phyloP scores from a whole-genome alignment of 192 early-diverging fungal genomes.

The Globomyces pollinis-pini region DNA sequence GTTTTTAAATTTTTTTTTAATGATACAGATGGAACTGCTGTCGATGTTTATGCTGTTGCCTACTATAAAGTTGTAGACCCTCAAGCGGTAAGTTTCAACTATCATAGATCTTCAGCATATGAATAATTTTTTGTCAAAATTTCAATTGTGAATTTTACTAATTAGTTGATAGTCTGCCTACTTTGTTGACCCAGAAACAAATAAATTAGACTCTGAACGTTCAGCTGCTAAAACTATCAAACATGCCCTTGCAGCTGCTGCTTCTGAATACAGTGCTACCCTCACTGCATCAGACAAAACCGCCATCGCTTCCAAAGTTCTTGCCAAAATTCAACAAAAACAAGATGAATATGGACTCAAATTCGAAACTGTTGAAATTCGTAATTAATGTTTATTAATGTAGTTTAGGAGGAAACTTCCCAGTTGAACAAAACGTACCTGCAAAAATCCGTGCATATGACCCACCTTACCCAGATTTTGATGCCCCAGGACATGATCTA shows the following conservation, averaged over 20 bases:
- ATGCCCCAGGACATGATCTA: conserved; percentile 37
- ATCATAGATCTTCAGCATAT: too few species aligned
- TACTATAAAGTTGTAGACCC: conserved; percentile 41
- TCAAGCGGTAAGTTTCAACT: conserved; percentile 21
- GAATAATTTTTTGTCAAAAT: not conserved
- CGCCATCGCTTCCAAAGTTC: conserved; percentile 32
- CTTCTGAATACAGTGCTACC: conserved; percentile 13
- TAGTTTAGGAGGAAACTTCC: conserved; percentile 38
- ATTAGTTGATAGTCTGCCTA: conserved; percentile 29
- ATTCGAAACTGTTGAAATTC: conserved; percentile 37
- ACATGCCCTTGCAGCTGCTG: conserved; percentile 33
- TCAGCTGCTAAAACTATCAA: conserved; percentile 40
- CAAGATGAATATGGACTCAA: conserved; percentile 30
- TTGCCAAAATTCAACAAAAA: conserved; percentile 26
- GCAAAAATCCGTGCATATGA: conserved; percentile 44
- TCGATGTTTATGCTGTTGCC: conserved; percentile 43
- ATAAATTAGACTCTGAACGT: conserved; percentile 44
- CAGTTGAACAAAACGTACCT: conserved; percentile 25
- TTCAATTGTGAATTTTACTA: not conserved
- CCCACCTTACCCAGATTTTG: conserved; percentile 32
- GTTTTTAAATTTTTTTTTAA: conserved; percentile 18
- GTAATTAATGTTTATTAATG: conserved; percentile 21
- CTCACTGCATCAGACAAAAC: conserved; percentile 24
- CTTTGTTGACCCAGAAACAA: conserved; percentile 42
- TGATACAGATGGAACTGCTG: conserved; percentile 24